Percentiles rank a stretch among this genome's conserved stretches.
These are phyloP conservation scores for Aspergillus phoenicis DNA, from an alignment of 2,329 filamentous ascomycete species.

Conservation along the genomic window DNA sequence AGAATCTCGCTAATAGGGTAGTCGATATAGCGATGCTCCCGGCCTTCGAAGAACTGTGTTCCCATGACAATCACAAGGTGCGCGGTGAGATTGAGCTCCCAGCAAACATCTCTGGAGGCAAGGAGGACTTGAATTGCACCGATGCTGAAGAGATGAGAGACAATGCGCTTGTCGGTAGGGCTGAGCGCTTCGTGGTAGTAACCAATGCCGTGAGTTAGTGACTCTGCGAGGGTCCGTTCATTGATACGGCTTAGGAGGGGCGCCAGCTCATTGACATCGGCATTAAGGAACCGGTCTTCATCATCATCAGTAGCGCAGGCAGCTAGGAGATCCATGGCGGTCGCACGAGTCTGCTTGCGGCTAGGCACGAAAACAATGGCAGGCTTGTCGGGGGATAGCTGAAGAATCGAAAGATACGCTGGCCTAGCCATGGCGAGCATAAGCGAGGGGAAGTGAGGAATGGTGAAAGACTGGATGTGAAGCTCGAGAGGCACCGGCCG, in stretches of 20 bases:
- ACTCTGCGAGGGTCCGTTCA: slow-evolving; percentile 84
- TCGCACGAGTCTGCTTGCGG: slow-evolving; percentile 87
- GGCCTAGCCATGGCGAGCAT: slow-evolving; percentile 99
- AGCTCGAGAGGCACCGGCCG: slow-evolving; percentile 88
- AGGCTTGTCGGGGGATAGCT: slow-evolving; percentile 85
- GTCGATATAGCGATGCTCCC: slow-evolving; percentile 95
- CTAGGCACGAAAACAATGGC: slow-evolving; percentile 90
- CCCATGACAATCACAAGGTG: slow-evolving; percentile 96
- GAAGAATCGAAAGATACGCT: slow-evolving; percentile 82
- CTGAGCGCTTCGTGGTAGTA: slow-evolving; percentile 96
- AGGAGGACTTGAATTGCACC: slow-evolving; percentile 86
- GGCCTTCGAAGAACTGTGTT: slow-evolving; percentile 94
- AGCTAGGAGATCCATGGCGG: slow-evolving; percentile 83
- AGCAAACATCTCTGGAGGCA: slow-evolving; percentile 86
- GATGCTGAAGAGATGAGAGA: slow-evolving; percentile 85
- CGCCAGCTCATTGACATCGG: slow-evolving; percentile 76
- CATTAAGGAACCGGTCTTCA: slow-evolving; percentile 90
- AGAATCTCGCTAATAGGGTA: slow-evolving; percentile 92
- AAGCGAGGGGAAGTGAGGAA: slow-evolving; percentile 94
- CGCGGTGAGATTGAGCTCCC: slow-evolving; percentile 86
- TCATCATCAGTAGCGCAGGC: slow-evolving; percentile 86
- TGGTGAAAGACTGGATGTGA: slow-evolving; percentile 92
- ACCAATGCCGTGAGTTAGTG: slow-evolving; percentile 88
- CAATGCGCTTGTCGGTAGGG: slow-evolving; percentile 86
- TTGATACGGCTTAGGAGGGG: slow-evolving; percentile 81